phyloP scores from a whole-genome alignment of 2,329 filamentous ascomycete genomes.

The Cadophora luteo-olivacea region DNA sequence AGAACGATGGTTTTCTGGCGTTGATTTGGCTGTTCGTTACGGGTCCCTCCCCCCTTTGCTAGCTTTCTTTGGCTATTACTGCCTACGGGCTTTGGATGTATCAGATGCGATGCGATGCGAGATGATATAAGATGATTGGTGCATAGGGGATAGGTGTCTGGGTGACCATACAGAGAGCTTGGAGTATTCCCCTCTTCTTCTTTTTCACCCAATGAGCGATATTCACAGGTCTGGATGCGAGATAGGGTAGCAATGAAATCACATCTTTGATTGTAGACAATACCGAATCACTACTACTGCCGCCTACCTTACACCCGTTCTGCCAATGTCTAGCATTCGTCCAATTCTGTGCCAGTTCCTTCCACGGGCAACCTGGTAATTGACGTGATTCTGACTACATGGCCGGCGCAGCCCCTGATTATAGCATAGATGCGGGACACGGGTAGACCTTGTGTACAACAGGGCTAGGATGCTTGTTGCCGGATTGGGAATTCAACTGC shows the following conservation, averaged over 20 bases:
- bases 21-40: constrained; percentile 1
- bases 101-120: neutral
- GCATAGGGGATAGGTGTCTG: constrained; percentile 9
- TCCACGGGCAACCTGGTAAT: too few relatives aligned
- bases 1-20: neutral
- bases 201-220: neutral
- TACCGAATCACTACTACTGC: too few relatives aligned
- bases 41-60: neutral
- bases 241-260: neutral
- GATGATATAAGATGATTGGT: constrained; percentile 5
- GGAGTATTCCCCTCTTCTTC: constrained; percentile 1
- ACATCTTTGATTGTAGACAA: too few relatives aligned
- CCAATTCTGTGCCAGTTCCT: too few relatives aligned
- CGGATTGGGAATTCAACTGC: too few relatives aligned
- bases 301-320: too few relatives aligned
- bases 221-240: neutral
- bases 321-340: too few relatives aligned
- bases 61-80: constrained; percentile 2
- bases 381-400: too few relatives aligned
- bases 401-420: too few relatives aligned
- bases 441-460: too few relatives aligned
- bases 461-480: too few relatives aligned
- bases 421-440: too few relatives aligned
- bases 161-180: constrained; percentile 9
- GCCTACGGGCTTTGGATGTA: neutral